Evolutionary conservation across 2,329 filamentous ascomycete genomes (phyloP), one percentile per base, ranked within the genome.

Genomic region (Orbilia quercus): DNA sequence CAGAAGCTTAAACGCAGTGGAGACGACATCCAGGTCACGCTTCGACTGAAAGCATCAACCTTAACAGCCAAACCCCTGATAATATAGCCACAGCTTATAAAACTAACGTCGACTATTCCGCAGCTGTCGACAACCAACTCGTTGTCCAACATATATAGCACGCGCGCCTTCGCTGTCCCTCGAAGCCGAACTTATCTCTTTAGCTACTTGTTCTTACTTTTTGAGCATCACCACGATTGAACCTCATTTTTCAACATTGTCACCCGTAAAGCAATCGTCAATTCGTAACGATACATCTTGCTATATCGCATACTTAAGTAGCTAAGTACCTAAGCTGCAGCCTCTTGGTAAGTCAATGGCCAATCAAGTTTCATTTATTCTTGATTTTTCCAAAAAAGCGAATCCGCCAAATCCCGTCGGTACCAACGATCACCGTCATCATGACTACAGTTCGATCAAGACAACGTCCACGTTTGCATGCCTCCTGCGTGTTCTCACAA

Each of bases 391-490:
- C 4, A 42, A 42, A n/a, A 42, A 42, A n/a, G 9, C 4, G 14
- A 42, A 22, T 16, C 20, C n/a, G 42, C 12, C 42, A 16, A n/a
- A 16, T 7, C 5, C 42, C 42, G 20, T 22, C 16, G 16, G 3
- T 12, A 40, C 36, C 36, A 40, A 40, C 36, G 4, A 16, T 40
- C 20, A 18, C 12, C 50, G 36, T 54, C 7, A 20, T 25, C 16
- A 22, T 20, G n/a, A 54, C 31, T 23, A 25, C 47, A 50, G 40
- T 25, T 34, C 54, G 58, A 55, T 53, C 34, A 53, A 48, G 22
- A n/a, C 18, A 25, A 25, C 16, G 45, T 59, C 53, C 63, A 59
- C 63, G 54, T 59, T 59, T 67, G 42, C 51, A 53, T 66, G 42
- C 62, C 51, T 66, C 38, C 53, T 53, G 53, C 63, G 53, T 45